A percentile compares a stretch with the other conserved stretches of the same genome.
phyloP scores from a whole-genome alignment of 2,329 filamentous ascomycete genomes.

The Cercospora sesami region DNA sequence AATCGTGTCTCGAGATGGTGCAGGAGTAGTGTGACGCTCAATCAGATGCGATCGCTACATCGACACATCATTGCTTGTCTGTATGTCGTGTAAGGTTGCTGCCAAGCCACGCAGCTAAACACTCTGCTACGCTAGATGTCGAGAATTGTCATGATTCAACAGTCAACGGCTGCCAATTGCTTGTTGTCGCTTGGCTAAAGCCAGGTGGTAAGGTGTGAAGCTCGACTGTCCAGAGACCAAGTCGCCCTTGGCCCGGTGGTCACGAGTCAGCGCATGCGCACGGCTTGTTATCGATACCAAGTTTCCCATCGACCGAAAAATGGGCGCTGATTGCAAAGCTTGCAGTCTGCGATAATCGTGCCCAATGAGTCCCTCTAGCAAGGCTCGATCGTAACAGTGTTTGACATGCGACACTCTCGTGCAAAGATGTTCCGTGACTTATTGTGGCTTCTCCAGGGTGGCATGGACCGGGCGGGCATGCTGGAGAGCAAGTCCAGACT shows the following conservation, averaged over 20 bases:
- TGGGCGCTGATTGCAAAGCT: neutral
- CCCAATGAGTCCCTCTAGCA: neutral
- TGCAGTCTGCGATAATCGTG: neutral
- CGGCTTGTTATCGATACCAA: neutral
- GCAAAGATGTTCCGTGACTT: neutral
- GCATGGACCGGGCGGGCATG: neutral
- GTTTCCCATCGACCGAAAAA: neutral
- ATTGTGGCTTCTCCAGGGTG: neutral
- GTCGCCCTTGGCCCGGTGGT: neutral
- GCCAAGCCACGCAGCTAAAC: neutral
- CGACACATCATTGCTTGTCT: neutral
- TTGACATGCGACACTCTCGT: neutral
- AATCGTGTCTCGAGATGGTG: neutral
- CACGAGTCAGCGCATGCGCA: neutral
- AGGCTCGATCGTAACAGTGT: neutral
- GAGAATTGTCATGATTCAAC: neutral
- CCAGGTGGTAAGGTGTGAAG: neutral
- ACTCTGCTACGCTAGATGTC: neutral
- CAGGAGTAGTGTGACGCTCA: neutral
- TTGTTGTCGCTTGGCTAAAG: neutral
- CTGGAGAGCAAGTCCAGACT: neutral
- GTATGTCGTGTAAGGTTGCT: neutral
- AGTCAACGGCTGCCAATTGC: neutral
- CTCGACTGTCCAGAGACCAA: neutral
- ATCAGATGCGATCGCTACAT: neutral